Evolutionary conservation across 1,139 yeast genomes (phyloP).

Genomic region (Candida gigantensis): DNA sequence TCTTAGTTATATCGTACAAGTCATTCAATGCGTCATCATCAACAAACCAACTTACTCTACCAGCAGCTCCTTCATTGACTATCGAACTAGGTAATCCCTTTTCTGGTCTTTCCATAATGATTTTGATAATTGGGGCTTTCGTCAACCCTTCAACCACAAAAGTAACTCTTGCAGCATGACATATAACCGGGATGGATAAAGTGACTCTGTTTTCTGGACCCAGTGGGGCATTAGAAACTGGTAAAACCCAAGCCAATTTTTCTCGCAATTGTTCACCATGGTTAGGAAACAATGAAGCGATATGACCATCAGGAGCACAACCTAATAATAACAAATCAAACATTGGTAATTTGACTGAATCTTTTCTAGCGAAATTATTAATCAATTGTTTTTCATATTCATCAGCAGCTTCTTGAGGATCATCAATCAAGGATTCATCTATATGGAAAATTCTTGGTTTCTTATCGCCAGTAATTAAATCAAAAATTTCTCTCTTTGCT

Average conservation of each 20-base stretch:
- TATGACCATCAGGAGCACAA: constrained; percentile 98
- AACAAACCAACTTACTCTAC: constrained; percentile 96
- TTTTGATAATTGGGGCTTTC: constrained; percentile 89
- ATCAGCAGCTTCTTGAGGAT: constrained; percentile 95
- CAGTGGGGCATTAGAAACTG: constrained; percentile 88
- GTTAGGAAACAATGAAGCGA: constrained; percentile 92
- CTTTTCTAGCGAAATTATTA: constrained; percentile 92
- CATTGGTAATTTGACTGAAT: constrained; percentile 91
- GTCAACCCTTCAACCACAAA: constrained; percentile 96
- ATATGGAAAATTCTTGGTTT: constrained; percentile 80
- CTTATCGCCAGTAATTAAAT: constrained; percentile 53
- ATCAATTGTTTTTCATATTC: constrained; percentile 83
- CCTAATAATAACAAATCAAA: constrained; percentile 89
- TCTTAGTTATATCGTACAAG: constrained; percentile 69
- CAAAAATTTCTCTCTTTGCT: constrained; percentile 80
- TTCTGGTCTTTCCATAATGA: constrained; percentile 96
- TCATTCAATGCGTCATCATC: constrained; percentile 93
- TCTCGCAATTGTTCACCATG: constrained; percentile 84
- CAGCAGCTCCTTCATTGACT: constrained; percentile 95
- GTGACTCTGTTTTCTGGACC: constrained; percentile 90
- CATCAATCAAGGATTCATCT: constrained; percentile 72
- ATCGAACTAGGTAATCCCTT: constrained; percentile 93
- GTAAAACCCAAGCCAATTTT: constrained; percentile 93
- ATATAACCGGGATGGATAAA: constrained; percentile 88
- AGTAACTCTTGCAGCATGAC: constrained; percentile 90